phyloP scores from a whole-genome alignment of 2,329 filamentous ascomycete genomes.

The Pseudogymnoascus sp. region DNA sequence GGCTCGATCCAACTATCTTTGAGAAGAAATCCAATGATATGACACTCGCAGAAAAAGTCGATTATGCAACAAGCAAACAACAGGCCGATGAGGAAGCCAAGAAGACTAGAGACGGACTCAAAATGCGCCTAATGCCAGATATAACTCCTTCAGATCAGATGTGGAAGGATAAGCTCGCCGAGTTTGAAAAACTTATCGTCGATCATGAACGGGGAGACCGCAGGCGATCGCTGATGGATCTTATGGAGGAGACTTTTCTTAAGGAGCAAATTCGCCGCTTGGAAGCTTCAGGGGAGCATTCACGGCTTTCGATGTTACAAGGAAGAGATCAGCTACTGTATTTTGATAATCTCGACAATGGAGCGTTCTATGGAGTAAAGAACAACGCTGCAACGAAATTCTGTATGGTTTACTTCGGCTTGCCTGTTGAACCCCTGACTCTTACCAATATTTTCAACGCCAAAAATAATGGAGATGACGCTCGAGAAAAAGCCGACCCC shows the following conservation, averaged over 20 bases:
- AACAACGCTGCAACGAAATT: constrained; percentile 27
- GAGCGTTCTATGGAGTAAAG: constrained; percentile 17
- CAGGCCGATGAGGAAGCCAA: neutral
- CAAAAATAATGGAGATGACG: constrained; percentile 15
- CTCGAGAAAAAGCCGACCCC: constrained; percentile 13
- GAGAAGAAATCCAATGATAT: neutral
- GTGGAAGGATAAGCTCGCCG: constrained; percentile 11
- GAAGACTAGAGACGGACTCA: neutral
- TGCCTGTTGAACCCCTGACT: constrained; percentile 25
- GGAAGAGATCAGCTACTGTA: constrained; percentile 13
- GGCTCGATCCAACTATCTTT: neutral
- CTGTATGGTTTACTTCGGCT: constrained; percentile 27
- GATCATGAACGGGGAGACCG: neutral
- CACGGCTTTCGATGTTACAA: constrained; percentile 14
- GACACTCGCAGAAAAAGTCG: neutral
- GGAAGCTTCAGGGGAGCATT: constrained; percentile 16
- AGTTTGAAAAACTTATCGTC: constrained; percentile 12
- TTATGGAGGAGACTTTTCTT: constrained; percentile 12
- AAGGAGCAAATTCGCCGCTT: constrained; percentile 7
- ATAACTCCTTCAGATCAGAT: constrained; percentile 17
- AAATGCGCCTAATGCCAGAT: constrained; percentile 10
- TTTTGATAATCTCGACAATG: constrained; percentile 17
- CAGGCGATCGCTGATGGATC: neutral
- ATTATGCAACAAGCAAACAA: neutral
- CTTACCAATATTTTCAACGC: constrained; percentile 21